phyloP scores from a whole-genome alignment of 352 stramenopile species.

The Phytophthora cactorum region DNA sequence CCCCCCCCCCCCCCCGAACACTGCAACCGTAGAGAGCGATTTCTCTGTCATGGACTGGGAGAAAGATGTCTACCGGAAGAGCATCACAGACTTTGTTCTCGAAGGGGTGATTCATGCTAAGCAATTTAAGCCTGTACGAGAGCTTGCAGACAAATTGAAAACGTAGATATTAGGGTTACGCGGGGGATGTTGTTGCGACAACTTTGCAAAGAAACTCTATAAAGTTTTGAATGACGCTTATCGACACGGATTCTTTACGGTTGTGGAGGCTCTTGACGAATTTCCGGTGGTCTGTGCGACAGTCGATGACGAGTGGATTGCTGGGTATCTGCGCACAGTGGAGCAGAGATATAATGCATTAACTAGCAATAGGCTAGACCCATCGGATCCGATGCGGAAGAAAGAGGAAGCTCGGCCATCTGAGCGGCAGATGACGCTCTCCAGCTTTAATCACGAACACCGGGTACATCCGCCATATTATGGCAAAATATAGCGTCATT shows the following conservation, averaged over 20 bases:
- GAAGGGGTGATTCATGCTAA: background rate
- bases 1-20: too few species aligned
- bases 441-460: constrained; percentile 82
- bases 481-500: too few species aligned
- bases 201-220: too few species aligned
- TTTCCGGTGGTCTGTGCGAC: constrained; percentile 78
- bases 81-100: background rate
- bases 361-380: constrained; percentile 83
- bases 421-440: constrained; percentile 70
- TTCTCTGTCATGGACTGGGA: background rate
- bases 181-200: too few species aligned
- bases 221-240: constrained; percentile 45
- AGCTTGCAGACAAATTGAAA: background rate
- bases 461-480: constrained; percentile 48
- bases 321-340: constrained; percentile 74
- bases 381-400: constrained; percentile 72
- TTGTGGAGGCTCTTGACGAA: constrained; percentile 69
- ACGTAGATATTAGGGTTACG: background rate
- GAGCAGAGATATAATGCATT: constrained; percentile 64
- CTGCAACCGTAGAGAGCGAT: background rate
- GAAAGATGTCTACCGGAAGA: background rate
- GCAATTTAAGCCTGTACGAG: background rate
- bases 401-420: constrained; percentile 52
- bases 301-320: constrained; percentile 86
- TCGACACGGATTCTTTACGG: constrained; percentile 74